Evolutionary conservation across 192 early-diverging fungal species (phyloP).

Genomic region (Mortierella claussenii): DNA sequence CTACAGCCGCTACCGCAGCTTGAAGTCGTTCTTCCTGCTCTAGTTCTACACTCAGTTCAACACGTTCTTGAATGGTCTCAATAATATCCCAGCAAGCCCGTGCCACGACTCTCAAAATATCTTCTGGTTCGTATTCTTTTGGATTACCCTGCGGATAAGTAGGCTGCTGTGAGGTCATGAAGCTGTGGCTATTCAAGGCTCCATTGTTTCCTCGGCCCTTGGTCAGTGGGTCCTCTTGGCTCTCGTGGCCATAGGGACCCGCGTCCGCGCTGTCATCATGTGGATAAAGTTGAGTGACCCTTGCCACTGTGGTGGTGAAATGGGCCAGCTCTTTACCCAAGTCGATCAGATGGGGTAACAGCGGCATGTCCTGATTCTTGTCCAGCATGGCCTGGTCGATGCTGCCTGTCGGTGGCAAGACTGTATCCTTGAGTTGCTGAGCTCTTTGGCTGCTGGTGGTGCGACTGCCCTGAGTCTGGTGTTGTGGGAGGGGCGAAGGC

Average conservation of each 20-base stretch:
- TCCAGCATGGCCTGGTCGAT: slow-evolving; percentile 15
- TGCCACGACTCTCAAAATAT: slow-evolving; percentile 17
- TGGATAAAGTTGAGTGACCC: slow-evolving; percentile 10
- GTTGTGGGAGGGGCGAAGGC: slow-evolving; percentile 22
- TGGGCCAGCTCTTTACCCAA: slow-evolving; percentile 37
- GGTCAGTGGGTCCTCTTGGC: background rate
- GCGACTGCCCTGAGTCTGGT: no score
- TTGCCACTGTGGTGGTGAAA: slow-evolving; percentile 34
- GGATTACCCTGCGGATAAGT: background rate
- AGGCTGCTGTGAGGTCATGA: no score
- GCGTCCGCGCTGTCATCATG: background rate
- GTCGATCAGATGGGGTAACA: slow-evolving; percentile 44
- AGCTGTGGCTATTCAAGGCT: background rate
- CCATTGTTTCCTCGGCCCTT: background rate
- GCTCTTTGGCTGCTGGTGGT: no score
- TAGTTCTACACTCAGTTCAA: slow-evolving; percentile 27
- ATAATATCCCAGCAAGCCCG: slow-evolving; percentile 32
- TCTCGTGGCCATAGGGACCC: background rate
- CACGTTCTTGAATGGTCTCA: slow-evolving; percentile 23
- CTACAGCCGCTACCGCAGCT: slow-evolving; percentile 1
- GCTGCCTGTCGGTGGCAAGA: slow-evolving; percentile 2
- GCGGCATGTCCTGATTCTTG: slow-evolving; percentile 29
- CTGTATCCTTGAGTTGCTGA: slow-evolving; percentile 8
- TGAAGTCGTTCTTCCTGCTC: slow-evolving; percentile 20
- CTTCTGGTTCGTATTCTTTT: background rate